Base-by-base conservation (phyloP, 2,329 filamentous ascomycete genomes). In the Cryphonectria naterciae region DNA sequence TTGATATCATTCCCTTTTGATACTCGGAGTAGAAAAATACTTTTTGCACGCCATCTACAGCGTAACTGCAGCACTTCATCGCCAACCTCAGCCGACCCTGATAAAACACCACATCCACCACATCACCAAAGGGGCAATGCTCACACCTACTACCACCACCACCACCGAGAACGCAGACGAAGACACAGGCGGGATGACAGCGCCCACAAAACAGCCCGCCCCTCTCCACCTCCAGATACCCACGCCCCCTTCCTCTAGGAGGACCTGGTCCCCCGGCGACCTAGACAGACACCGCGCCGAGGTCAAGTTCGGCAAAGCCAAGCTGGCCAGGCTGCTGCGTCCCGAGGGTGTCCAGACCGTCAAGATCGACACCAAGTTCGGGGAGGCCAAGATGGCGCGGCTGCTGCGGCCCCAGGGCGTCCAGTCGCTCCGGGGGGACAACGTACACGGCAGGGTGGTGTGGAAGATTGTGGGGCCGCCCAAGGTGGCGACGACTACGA, bases 381-480 rank as follows among this genome's bases (percentile, higher is more conserved):
- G 35, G 17, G 65, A 67, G 65, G 65, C 65, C 35, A 67, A n/a
- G 65, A 28, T 67, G 65, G 65, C 49, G 52, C 46, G 54, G 32
- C 35, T 60, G 17, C 65, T 41, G 52, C 56, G 49, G 35, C 49
- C 65, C 15, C 22, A 39, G 13, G 41, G 65, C 11, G 32, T 56
- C 13, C 65, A 67, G 49, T 41, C 43, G 17, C n/a, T 65, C 43
- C 25, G 25, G 25, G 39, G 41, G 25, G 63, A 65, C 17, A 65
- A 65, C 3, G 39, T 49, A 22, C 41, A 32, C 15, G 63, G 63
- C 28, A 65, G 41, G 28, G 39, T 65, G 63, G 43, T 65, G n/a
- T 65, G 63, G 63, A 52, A n/a, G 63, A 52, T 49, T 15, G 43
- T 65, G n/a, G 13, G 32, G 32, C 32, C 63, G 25, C 62, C 41